Base-by-base conservation (phyloP, 176 grass and related monocot genomes). In the Oryza meyeriana region DNA sequence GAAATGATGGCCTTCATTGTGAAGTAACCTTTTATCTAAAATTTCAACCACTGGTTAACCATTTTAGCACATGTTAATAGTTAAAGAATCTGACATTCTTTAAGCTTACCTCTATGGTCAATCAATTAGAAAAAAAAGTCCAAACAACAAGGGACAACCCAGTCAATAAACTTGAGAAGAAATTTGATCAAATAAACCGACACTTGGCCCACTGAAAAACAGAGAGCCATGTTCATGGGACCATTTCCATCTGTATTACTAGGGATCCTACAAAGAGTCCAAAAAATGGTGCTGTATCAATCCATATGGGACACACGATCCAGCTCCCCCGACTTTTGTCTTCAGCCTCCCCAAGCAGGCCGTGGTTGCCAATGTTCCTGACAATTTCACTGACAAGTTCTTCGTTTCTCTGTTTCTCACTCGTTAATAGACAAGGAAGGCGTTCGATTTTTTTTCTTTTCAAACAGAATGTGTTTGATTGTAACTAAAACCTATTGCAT, bases 301-400 rank as follows among this genome's bases (percentile, higher is more conserved):
- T 41, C 18, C 52, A 71, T 85, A 29, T 17, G 33, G 61, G 48
- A 39, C 76, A 24, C 87, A 75, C 3, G 24, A 26, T 75, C 75
- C 77, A 85, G 87, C 76, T 89, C 87, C 26, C 28, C 7, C 35
- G 47, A 28, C 24, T 52, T 67, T 80, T 71, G 76, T 31, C 76
- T 55, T 12, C 69, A 64, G 44, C 71, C 47, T 74, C 63, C 2
- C 18, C 39, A 55, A 68, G 31, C 48, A 80, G 26, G 26, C 12
- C 70, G 28, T 8, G 25, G 41, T 81, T 33, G 45, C 25, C 31
- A 20, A 42, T 40, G 41, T 44, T 41, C 24, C 9, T 50, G n/a
- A 42, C 57, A 22, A 57, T 3, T 22, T 55, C 50, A 55, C 18
- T 1, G 20, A 22, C 58, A 16, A 57, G 13, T 69, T 50, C 8